Evolutionary conservation across 768 basidiomycete genomes (phyloP).

Genomic region (Kockovaella imperatae): DNA sequence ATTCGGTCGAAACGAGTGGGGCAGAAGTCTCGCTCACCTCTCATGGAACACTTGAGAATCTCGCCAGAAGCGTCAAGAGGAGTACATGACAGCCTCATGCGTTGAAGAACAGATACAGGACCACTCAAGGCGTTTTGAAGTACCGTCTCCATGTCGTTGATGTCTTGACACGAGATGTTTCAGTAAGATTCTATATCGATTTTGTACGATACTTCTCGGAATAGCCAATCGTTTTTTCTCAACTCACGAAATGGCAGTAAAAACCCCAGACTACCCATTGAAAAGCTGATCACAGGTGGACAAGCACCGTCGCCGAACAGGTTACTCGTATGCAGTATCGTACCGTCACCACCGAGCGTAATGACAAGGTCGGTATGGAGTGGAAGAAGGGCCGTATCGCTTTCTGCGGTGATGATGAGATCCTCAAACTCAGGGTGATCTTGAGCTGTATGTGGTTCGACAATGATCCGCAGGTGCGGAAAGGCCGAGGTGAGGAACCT

Average conservation of each 20-base stretch:
- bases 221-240: neutral
- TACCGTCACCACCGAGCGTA: conserved; percentile 89
- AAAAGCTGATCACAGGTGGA: conserved; percentile 83
- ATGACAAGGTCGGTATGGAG: conserved; percentile 68
- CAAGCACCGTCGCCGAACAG: conserved; percentile 84
- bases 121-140: conserved; percentile 70
- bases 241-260: conserved; percentile 83
- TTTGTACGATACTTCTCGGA: neutral
- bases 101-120: conserved; percentile 69
- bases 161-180: conserved; percentile 57
- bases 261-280: conserved; percentile 89
- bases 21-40: conserved; percentile 14
- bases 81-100: conserved; percentile 78
- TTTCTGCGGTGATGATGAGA: conserved; percentile 15
- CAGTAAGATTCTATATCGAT: neutral
- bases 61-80: conserved; percentile 14
- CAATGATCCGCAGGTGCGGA: conserved; percentile 23
- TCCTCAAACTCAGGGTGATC: conserved; percentile 20
- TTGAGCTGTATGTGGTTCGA: conserved; percentile 30
- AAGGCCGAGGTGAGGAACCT: conserved; percentile 19
- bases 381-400: conserved; percentile 18
- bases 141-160: conserved; percentile 75
- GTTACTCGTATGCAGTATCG: conserved; percentile 85
- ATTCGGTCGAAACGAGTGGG: neutral
- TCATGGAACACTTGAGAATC: conserved; percentile 15